Evolutionary conservation across 768 basidiomycete genomes (phyloP), one percentile per base, ranked within the genome.

Genomic region (Rhizopogon sp.): DNA sequence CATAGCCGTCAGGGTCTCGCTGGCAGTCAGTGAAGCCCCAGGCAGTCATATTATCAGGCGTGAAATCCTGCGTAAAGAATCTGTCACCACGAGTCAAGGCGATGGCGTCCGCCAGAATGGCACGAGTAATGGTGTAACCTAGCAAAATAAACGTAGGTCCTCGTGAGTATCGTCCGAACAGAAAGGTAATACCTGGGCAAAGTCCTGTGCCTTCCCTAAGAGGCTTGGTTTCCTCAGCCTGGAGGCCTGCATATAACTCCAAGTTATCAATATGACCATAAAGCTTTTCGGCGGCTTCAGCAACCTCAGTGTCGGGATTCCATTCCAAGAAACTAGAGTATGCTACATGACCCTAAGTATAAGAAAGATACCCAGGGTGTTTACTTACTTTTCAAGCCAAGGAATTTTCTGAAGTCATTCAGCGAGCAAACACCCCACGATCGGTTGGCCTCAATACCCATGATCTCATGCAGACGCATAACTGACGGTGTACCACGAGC

Each of bases 11-110:
- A 33, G 83, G 72, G 62, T 91, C 83, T 54, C 89, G 82, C 60
- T 90, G 87, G 66, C 87, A 88, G 67, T 93, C 90, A 20, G 83
- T 79, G 62, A 88, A 90, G 40, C 90, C 90, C 90, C 90, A 93
- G 4, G 87, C 72, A 2, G 90, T 93, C 64, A 90, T 64, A 66
- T 92, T 92, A 72, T 74, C 80, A 2, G 90, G 85, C 0, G 91
- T 93, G 65, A 81, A 87, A 63, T 93, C 91, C 25, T 87, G 76
- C 0, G 89, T 93, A 70, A 81, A 90, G 76, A 83, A 87, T 52
- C 90, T 78, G 64, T 93, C 91, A 31, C 91, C 91, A 52, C 90
- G 85, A 46, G 88, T 91, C 52, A 93, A 81, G 11, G 91, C 88
- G 52, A 93, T 87, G 29, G 91, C 91, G 63, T 93, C 91, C 58